Base-by-base conservation (phyloP, 768 basidiomycete genomes). In the Tylopilus vinaceipallidus region DNA sequence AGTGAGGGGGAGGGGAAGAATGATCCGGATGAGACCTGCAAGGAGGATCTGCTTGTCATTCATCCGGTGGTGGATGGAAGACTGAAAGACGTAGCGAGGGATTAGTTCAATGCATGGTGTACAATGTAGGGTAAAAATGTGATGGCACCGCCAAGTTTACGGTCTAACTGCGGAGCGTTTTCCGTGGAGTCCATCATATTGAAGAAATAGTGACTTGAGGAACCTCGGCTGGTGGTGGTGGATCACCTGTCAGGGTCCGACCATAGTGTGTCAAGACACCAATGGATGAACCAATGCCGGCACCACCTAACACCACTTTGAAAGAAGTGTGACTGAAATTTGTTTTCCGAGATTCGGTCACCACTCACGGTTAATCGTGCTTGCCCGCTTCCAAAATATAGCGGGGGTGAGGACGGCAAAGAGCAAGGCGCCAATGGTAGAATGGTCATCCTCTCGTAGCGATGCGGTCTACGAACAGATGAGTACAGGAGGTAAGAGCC, bases 351-450 rank as follows among this genome's bases (percentile, higher is more conserved):
- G n/a, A 29, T 22, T 35, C 16, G 20, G 24, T 32, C 26, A 64
- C 76, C 46, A 53, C 63, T 49, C 59, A 90, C 88, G 59, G 56
- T 89, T 81, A n/a, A 83, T 67, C 14, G 74, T 63, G 29, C 68
- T 73, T 27, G 85, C 86, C 45, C 78, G 76, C 42, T 79, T 89
- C 86, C 87, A 91, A 42, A 91, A 73, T 24, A 90, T 45, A 3
- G 87, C 84, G 3, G 90, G 84, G 4, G 76, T 78, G 3, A 91
- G 62, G 13, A 86, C 77, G 14, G 78, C 79, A 49, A 75, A 78
- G 19, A 92, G 66, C 40, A 91, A 59, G 17, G 76, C 75, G 22
- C 90, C 90, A 39, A 91, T 86, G 2, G 81, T 88, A 19, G 86
- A 77, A 61, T 88, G 83, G 63, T 91, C 90, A 47, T 89, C 82